Evolutionary conservation across 306 rosid genomes (phyloP), one percentile per base, ranked within the genome.

Genomic region (barrel medic (Medicago truncatula)): DNA sequence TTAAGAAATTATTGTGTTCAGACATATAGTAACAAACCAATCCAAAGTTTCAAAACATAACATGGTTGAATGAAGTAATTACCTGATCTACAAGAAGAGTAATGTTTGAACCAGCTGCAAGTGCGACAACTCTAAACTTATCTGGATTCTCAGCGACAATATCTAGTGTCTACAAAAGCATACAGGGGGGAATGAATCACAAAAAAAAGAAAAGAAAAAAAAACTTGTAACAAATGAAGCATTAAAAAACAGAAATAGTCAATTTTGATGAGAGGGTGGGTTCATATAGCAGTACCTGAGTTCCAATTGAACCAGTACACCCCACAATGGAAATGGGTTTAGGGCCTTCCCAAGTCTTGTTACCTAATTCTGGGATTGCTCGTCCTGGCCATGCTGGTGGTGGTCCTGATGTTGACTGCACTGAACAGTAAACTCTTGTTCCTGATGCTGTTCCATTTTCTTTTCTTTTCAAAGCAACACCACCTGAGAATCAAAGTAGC

Each of bases 341-440:
- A 54, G 89, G 97, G 6, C 97, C 99, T 36, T 92, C 93, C 97
- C 96, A 90, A 52, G 83, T 83, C 86, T 78, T 81, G 52, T 70
- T 77, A 73, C 79, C 85, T 1, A 70, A 14, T 75, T 92, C 97
- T 0, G 79, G 73, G 11, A 87, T 79, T 25, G 99, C 99, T 77
- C 97, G 81, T 80, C 97, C 99, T 4, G 99, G 96, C 99, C 99
- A 95, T 4, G 98, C 99, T 23, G 99, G 93, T 47, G 97, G 98
- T 67, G 95, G 96, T 58, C 90, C 89, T 47, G 71, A 91, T 21
- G 79, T 47, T 78, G 36, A 34, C 11, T 85, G 87, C 58, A 79
- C 77, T 7, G 92, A 92, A 80, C 98, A 95, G 53, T 23, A 63
- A 90, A 92, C 69, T 80, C 86, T 62, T 71, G 82, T 79, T 72